Evolutionary conservation across 371 early-diverging fungal species (phyloP), one percentile per base, ranked within the genome.

Genomic region (Mucor mucedo): DNA sequence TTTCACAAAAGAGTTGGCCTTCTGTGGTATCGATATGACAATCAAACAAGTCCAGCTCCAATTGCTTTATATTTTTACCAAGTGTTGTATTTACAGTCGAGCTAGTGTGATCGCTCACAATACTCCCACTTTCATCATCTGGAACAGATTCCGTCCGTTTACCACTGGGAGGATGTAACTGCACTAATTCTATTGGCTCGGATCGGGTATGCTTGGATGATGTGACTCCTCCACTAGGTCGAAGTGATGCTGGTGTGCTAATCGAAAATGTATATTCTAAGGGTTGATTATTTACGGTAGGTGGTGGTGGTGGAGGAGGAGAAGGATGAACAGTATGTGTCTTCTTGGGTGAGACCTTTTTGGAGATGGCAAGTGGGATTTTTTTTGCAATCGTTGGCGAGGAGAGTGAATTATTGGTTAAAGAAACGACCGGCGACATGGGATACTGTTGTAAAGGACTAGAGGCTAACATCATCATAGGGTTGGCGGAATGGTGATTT

Each of bases 181-280:
- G 68, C 29, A 72, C 66, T 3, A 62, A 44, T 35, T 72, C 65
- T 5, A 72, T 52, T 4, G 66, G 69, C 30, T 69, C 60, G 13
- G 58, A 33, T 32, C 40, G 9, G 21, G 49, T 58, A 9, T 62
- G 41, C 39, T 54, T 55, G 30, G 59, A 41, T 16, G 62, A 55
- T 11, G 55, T 33, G 16, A 57, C 52, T 5, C 29, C 41, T 11
- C 57, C 47, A 32, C 38, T 64, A 14, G 60, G 66, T 27, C 66
- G 61, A 27, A 78, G 54, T 8, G 79, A 73, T 13, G 65, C 76
- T 9, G 76, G 79, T 2, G 79, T 78, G 14, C 69, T 72, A 16
- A 78, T 76, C 2, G 79, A 65, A 62, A 78, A 78, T 40, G 71
- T 78, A 45, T 74, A 78, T 60, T 73, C 70, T 50, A 70, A 55